Conservation (phyloP, 2,329 filamentous ascomycete species). For the Colletotrichum kahawae region DNA sequence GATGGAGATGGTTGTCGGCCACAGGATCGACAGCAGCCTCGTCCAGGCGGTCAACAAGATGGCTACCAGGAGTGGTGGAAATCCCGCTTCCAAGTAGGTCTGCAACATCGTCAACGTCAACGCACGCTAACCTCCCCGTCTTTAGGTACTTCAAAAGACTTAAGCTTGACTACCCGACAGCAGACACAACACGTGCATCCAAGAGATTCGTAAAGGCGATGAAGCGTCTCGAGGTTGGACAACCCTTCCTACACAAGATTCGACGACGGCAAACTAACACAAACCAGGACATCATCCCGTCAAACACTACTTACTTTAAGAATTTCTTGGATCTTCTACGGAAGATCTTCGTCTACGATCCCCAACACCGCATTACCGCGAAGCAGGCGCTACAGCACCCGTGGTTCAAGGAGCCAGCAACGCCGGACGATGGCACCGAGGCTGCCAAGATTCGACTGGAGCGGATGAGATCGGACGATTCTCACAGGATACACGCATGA, state of each 20-base stretch:
- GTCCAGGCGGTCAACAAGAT: slow-evolving; percentile 63
- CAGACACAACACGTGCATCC: slow-evolving; percentile 68
- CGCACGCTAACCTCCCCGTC: not conserved
- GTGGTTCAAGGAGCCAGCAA: slow-evolving; percentile 69
- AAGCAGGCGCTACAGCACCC: slow-evolving; percentile 70
- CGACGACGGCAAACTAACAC: slow-evolving; percentile 22
- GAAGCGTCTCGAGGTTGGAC: slow-evolving; percentile 67
- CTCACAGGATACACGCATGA: slow-evolving; percentile 26
- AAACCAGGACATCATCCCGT: slow-evolving; percentile 67
- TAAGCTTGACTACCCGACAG: slow-evolving; percentile 68
- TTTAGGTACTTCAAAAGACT: slow-evolving; percentile 69
- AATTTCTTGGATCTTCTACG: slow-evolving; percentile 69
- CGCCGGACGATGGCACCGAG: slow-evolving; percentile 71
- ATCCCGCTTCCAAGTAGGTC: slow-evolving; percentile 68
- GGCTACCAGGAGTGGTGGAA: slow-evolving; percentile 60
- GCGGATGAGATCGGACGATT: slow-evolving; percentile 49
- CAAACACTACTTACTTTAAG: slow-evolving; percentile 61
- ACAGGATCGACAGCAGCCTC: slow-evolving; percentile 62
- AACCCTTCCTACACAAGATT: not conserved
- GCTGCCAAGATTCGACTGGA: slow-evolving; percentile 67
- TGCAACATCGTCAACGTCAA: not conserved
- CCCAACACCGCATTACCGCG: slow-evolving; percentile 68
- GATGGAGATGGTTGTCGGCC: slow-evolving; percentile 73
- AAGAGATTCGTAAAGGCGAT: slow-evolving; percentile 74
- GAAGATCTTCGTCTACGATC: slow-evolving; percentile 74